These are phyloP conservation scores for Esteya vermicola DNA, from an alignment of 2,329 filamentous ascomycete genomes.

Conservation along the genomic window DNA sequence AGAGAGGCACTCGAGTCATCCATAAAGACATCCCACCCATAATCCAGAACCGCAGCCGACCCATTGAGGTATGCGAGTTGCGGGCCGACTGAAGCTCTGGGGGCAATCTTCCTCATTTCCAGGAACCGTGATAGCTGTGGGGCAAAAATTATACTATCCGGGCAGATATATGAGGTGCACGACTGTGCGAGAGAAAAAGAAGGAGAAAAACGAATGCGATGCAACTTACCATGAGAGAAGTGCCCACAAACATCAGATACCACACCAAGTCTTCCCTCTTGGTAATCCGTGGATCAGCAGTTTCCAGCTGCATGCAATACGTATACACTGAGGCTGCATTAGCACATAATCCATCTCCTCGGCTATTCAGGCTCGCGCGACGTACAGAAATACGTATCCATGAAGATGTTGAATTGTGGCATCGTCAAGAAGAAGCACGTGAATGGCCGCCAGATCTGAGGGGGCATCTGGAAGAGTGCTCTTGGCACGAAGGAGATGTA, in stretches of 20 bases:
- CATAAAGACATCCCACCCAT: constrained; percentile 62
- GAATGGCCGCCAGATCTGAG: constrained; percentile 27
- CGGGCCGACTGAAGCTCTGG: constrained; percentile 43
- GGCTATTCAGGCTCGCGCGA: constrained; percentile 7
- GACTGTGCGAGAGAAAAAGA: constrained; percentile 9
- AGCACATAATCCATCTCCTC: neutral
- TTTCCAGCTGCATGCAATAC: constrained; percentile 64
- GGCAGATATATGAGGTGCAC: constrained; percentile 57
- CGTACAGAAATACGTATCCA: constrained; percentile 62
- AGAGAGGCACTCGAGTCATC: constrained; percentile 49
- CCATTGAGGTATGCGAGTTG: constrained; percentile 49
- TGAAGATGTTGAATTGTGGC: constrained; percentile 36
- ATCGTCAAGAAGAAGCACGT: constrained; percentile 28
- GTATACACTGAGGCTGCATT: constrained; percentile 47
- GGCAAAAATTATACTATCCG: constrained; percentile 48
- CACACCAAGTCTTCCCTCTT: constrained; percentile 66
- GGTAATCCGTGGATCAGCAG: constrained; percentile 53
- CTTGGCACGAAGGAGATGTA: constrained; percentile 31
- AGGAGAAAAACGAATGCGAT: neutral
- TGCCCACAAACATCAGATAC: constrained; percentile 62
- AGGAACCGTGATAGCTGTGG: constrained; percentile 73
- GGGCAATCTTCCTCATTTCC: constrained; percentile 71
- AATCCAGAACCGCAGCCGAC: constrained; percentile 49
- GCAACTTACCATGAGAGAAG: constrained; percentile 62
- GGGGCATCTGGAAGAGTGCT: constrained; percentile 42